Evolutionary conservation across 768 basidiomycete species (phyloP), one percentile per base, ranked within the genome.

Genomic region (Collybia nuda): DNA sequence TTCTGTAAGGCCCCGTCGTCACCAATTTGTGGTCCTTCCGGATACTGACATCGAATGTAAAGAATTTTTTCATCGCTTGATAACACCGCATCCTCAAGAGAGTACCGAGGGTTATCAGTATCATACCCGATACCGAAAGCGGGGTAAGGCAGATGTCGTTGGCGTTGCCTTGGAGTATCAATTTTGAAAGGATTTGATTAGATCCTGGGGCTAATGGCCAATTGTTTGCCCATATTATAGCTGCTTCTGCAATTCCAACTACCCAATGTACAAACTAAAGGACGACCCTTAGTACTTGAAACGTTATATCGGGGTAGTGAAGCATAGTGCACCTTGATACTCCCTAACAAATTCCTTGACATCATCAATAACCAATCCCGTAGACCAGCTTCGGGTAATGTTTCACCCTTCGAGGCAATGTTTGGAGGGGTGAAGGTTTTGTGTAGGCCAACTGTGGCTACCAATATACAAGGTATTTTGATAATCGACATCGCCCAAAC

Each of bases 41-140:
- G 19, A 54, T 40, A 11, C 37, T 41, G 5, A 54, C 17, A 15
- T 50, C 40, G 22, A 54, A 50, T 6, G 53, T 54, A 21, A 72
- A 75, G 28, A 67, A 56, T 11, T 54, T 44, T 12, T 69, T 70
- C 23, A 76, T 62, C 11, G 56, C 55, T 14, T 55, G 66, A 53
- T 67, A 76, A 51, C 70, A 76, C 47, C 57, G 58, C 11, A 69
- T 29, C 22, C 74, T 74, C 5, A 77, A 54, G 2, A 62, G 32
- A 3, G 63, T 48, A 6, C 72, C 75, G 22, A 56, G 47, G 9
- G 66, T 23, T 1, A 64, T 61, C 11, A 68, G 6, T 24, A 62
- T 12, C 15, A 61, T 52, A 8, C 73, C 68, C 18, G 64, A 3
- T 6, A 68, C n/a, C 46, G 74, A 66, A 47, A 70, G 2, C 6